Base-by-base conservation (phyloP, 2,329 filamentous ascomycete species). In the Pyrenochaeta sp. region DNA sequence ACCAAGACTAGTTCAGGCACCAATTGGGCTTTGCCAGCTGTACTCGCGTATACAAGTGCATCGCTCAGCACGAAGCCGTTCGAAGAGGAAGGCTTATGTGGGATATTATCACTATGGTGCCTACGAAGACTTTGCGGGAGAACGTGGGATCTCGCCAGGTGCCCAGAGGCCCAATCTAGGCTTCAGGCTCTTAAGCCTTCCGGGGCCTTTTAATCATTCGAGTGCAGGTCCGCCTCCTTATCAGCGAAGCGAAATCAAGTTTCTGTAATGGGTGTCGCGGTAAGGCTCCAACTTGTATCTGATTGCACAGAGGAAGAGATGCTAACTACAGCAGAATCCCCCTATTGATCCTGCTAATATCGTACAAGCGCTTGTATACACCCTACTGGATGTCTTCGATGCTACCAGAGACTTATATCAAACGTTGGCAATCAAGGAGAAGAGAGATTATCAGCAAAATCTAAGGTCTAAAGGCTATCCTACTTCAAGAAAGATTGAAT, bases 11-110 rank as follows among this genome's bases (percentile, higher is more conserved):
- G 43, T 52, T 28, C 50, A 59, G 52, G 54, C 62, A 57, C 74
- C 74, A 77, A 76, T 76, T 58, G 67, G 60, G 50, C 62, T 50
- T 22, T 72, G 74, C 72, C 73, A 77, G 71, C 72, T 75, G 72
- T 75, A 72, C 72, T 70, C 64, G 61, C 57, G 59, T 66, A 73
- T 73, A 71, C 71, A 69, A 65, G 62, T 59, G 61, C 67, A 74
- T 74, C 68, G 72, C 66, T 58, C 54, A 65, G 70, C 69, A 72
- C 75, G 58, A 59, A 40, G 50, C 57, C 46, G 55, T 62, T 54
- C 53, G 59, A 53, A 36, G 51, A 47, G 57, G 50, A 55, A 54
- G 62, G 59, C 57, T 64, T 47, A 45, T 45, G 51, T 59, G 54
- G 60, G 54, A 59, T 42, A 37, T 7, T 36, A 22, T 46, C n/a